Percentiles rank a stretch among this genome's conserved stretches.
phyloP scores from a whole-genome alignment of 2,329 filamentous ascomycete species.

The Arthrocladium fulminans region DNA sequence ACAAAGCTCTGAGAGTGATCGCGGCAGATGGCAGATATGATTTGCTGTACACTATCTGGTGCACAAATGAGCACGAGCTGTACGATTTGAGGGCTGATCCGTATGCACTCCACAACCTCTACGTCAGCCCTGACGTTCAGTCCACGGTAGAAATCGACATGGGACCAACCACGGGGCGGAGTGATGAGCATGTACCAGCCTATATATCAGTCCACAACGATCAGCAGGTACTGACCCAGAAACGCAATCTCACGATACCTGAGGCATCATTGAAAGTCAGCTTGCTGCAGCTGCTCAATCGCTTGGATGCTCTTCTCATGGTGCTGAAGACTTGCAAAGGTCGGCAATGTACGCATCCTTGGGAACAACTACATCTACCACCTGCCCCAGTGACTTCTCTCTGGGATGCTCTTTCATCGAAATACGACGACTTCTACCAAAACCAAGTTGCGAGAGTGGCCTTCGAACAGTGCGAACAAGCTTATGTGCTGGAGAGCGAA shows the following conservation, averaged over 20 bases:
- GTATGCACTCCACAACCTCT: slow-evolving; percentile 29
- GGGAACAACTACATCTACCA: slow-evolving; percentile 29
- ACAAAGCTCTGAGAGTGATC: slow-evolving; percentile 31
- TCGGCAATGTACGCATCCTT: slow-evolving; percentile 29
- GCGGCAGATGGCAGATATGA: slow-evolving; percentile 25
- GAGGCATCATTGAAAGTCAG: slow-evolving; percentile 11
- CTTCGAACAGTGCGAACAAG: slow-evolving; percentile 29
- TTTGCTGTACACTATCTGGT: slow-evolving; percentile 34
- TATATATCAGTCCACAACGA: neutral
- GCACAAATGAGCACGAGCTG: slow-evolving; percentile 32
- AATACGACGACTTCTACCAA: slow-evolving; percentile 29
- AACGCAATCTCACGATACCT: neutral
- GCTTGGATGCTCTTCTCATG: slow-evolving; percentile 31
- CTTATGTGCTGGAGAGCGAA: slow-evolving; percentile 31
- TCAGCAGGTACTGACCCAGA: neutral
- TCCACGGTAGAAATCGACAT: neutral
- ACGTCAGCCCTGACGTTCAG: neutral
- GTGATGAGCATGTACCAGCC: neutral
- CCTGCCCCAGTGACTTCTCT: slow-evolving; percentile 27
- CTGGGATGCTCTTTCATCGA: slow-evolving; percentile 25
- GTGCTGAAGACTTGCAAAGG: slow-evolving; percentile 34
- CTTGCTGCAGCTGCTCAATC: slow-evolving; percentile 20
- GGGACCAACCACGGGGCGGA: neutral
- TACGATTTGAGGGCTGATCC: slow-evolving; percentile 29
- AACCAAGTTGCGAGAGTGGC: slow-evolving; percentile 26